phyloP scores from a whole-genome alignment of 2,329 filamentous ascomycete genomes.

The Apiospora kogelbergensis region DNA sequence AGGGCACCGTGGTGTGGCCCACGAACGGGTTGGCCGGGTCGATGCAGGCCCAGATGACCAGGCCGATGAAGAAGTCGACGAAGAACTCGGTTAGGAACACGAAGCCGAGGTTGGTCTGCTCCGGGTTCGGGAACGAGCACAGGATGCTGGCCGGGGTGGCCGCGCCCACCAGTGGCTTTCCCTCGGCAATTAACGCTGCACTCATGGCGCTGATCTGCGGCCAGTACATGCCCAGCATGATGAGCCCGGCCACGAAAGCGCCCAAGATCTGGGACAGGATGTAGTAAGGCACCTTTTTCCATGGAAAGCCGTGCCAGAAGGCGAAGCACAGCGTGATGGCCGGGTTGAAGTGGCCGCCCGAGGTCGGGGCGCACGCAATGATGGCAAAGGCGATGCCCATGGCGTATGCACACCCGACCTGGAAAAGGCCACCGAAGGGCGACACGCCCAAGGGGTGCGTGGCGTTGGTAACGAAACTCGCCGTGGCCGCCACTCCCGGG shows the following conservation, averaged over 20 bases:
- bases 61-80: conserved; percentile 54
- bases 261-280: neutral
- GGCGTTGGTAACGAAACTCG: neutral
- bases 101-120: conserved; percentile 37
- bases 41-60: conserved; percentile 57
- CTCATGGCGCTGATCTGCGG: neutral
- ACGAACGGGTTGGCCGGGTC: conserved; percentile 58
- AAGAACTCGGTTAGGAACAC: conserved; percentile 61
- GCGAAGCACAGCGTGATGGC: neutral
- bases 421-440: neutral
- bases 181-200: neutral
- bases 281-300: neutral
- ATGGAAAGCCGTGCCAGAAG: neutral
- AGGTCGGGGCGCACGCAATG: neutral
- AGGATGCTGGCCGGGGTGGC: neutral
- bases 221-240: neutral
- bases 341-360: neutral
- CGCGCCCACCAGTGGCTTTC: neutral
- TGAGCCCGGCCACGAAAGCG: neutral
- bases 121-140: neutral
- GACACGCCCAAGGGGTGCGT: neutral
- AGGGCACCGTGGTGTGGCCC: conserved; percentile 44
- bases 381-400: neutral
- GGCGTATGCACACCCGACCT: neutral
- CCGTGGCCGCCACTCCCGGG: neutral